A percentile compares a stretch with the other conserved stretches of the same genome.
Conservation (phyloP, 2,329 filamentous ascomycete species). For the Blastomyces percursus region DNA sequence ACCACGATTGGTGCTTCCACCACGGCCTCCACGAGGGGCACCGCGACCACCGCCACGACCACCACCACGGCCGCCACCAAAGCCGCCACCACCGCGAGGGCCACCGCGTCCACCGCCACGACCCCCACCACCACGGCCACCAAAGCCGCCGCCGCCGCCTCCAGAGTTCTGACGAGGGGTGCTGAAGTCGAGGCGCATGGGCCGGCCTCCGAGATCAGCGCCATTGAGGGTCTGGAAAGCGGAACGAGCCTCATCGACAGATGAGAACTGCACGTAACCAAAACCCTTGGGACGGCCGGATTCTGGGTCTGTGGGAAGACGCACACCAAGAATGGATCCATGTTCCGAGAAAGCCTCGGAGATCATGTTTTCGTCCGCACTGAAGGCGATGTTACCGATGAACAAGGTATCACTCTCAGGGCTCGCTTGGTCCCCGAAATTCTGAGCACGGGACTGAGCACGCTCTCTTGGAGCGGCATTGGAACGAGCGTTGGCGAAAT, state of each 20-base stretch:
- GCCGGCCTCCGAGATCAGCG: conserved; percentile 58
- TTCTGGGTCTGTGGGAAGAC: conserved; percentile 80
- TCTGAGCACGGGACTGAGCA: conserved; percentile 40
- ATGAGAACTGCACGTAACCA: conserved; percentile 76
- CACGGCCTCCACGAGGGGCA: conserved; percentile 34
- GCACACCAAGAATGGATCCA: conserved; percentile 62
- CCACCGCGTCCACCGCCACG: conserved; percentile 38
- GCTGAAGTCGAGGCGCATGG: conserved; percentile 74
- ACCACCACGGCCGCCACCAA: not conserved
- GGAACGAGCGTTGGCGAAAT: conserved; percentile 60
- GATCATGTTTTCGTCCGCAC: conserved; percentile 65
- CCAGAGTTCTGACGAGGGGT: conserved; percentile 51
- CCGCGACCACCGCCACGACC: conserved; percentile 39
- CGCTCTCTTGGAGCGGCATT: conserved; percentile 53
- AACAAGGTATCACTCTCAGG: conserved; percentile 78
- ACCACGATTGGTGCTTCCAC: conserved; percentile 40
- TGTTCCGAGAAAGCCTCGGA: conserved; percentile 62
- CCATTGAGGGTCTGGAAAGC: conserved; percentile 63
- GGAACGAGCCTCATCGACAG: conserved; percentile 69
- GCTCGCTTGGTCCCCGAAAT: conserved; percentile 68
- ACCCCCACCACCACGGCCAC: conserved; percentile 37
- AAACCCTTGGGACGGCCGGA: conserved; percentile 81
- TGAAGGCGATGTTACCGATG: conserved; percentile 82
- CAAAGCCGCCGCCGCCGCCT: conserved; percentile 35
- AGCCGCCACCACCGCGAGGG: conserved; percentile 25